Evolutionary conservation across 2,329 filamentous ascomycete genomes (phyloP).

Genomic region (Metarhizium guizhouense): DNA sequence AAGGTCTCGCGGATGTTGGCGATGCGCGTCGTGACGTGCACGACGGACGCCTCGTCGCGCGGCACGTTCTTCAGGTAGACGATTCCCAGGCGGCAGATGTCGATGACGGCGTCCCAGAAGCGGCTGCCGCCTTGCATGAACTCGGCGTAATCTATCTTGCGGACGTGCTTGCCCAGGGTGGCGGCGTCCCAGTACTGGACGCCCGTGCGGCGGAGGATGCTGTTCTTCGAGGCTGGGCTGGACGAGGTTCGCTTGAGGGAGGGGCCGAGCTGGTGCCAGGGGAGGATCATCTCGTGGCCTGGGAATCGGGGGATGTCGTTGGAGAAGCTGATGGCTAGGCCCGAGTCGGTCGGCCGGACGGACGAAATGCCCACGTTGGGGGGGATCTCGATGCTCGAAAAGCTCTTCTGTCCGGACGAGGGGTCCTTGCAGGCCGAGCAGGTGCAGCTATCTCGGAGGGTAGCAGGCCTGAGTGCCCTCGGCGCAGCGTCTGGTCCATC

Average conservation of each 20-base stretch:
- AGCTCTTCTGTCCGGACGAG: constrained; percentile 51
- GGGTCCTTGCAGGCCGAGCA: constrained; percentile 45
- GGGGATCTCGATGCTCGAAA: constrained; percentile 33
- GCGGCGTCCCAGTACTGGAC: constrained; percentile 32
- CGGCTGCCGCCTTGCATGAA: constrained; percentile 54
- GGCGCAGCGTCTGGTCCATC: constrained; percentile 12
- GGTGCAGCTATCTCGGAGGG: constrained; percentile 45
- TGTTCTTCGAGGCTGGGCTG: constrained; percentile 14
- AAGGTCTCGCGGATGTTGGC: constrained; percentile 78
- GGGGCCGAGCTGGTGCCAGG: constrained; percentile 28
- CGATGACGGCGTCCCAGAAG: constrained; percentile 53
- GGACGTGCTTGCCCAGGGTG: constrained; percentile 31
- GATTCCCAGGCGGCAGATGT: constrained; percentile 60
- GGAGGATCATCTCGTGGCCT: constrained; percentile 22
- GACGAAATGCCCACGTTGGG: constrained; percentile 20
- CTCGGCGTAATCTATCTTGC: constrained; percentile 57
- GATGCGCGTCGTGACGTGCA: constrained; percentile 60
- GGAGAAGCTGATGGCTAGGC: constrained; percentile 52
- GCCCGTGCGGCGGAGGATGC: constrained; percentile 22
- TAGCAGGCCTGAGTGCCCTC: constrained; percentile 16
- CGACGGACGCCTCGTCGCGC: constrained; percentile 54
- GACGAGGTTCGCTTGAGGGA: constrained; percentile 13
- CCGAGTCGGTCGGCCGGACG: constrained; percentile 23
- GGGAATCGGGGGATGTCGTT: constrained; percentile 29
- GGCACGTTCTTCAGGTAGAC: constrained; percentile 72